Evolutionary conservation across 1,284 basidiomycete genomes (phyloP), one percentile per base, ranked within the genome.

Genomic region (Vanrija pseudolonga): DNA sequence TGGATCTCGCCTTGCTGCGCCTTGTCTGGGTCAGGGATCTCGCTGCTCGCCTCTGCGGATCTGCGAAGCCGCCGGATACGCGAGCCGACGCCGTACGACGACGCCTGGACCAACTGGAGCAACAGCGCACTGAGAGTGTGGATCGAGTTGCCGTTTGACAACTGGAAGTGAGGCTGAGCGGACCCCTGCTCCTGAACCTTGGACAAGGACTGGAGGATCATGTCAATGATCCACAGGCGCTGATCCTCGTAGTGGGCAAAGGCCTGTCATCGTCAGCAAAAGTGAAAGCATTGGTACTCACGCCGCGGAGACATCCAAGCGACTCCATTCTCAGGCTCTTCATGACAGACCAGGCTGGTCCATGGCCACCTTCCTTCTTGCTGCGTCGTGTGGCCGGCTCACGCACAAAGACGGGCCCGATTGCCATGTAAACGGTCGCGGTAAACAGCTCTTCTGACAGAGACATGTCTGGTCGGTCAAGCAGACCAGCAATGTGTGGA

Each of bases 81-180:
- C 2, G 26, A 45, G 5, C 59, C 80, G 20, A 92, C 84, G 60
- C 90, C 89, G 59, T 88, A 87, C 5, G 89, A 85, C 2, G 89
- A 92, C 0, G 93, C 93, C 68, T 98, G 95, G 1, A 98, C 86
- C n/a, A 98, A 85, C 66, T 98, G 94, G 19, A 98, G 80, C 7
- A 98, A 80, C 2, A 98, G 79, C 0, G 95, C 94, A 3, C 89
- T 94, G 20, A 95, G 86, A 2, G 92, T 93, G 56, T 92, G 85
- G 57, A 98, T 96, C 0, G 90, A 86, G 15, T 85, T 67, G 6
- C 80, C 80, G 48, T 78, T 78, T 0, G 74, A 63, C 2, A 82
- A 64, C 89, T 86, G 81, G 71, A 91, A 93, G 60, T 90, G 88
- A 0, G 89, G 87, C 39, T 89, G 87, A 60, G 88, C 87, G 67